Evolutionary conservation across 1,284 basidiomycete genomes (phyloP).

Genomic region (Xerocomus nothofagi): DNA sequence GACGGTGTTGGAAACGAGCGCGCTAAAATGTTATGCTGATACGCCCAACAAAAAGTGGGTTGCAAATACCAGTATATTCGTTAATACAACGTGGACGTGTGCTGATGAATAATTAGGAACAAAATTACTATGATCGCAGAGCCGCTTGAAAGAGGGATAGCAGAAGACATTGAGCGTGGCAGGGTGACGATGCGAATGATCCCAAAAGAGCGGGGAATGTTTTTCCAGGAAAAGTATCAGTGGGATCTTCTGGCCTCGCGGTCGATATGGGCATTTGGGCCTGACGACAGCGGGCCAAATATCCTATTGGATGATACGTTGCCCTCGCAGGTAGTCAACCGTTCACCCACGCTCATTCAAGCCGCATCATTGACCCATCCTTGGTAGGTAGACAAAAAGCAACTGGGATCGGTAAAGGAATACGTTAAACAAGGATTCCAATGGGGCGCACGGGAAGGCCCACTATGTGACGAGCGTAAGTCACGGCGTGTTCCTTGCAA

Average conservation of each 20-base stretch:
- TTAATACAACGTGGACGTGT: slow-evolving; percentile 3
- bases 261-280: slow-evolving; percentile 99
- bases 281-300: slow-evolving; percentile 93
- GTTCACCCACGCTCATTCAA: background rate
- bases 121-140: slow-evolving; percentile 98
- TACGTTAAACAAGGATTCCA: slow-evolving; percentile 99
- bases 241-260: slow-evolving; percentile 98
- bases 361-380: background rate
- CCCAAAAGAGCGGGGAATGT: slow-evolving; percentile 88
- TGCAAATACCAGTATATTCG: background rate
- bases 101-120: slow-evolving; percentile 59
- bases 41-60: slow-evolving; percentile 97
- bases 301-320: slow-evolving; percentile 94
- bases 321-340: slow-evolving; percentile 74
- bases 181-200: slow-evolving; percentile 92
- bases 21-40: slow-evolving; percentile 97
- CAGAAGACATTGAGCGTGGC: slow-evolving; percentile 91
- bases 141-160: slow-evolving; percentile 89
- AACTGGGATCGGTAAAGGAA: slow-evolving; percentile 87
- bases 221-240: slow-evolving; percentile 95
- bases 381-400: slow-evolving; percentile 85
- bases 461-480: slow-evolving; percentile 97
- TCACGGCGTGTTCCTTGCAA: slow-evolving; percentile 22
- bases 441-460: slow-evolving; percentile 97
- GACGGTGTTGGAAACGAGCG: slow-evolving; percentile 97